phyloP scores from a whole-genome alignment of 441 rosid species.

The Melastoma candidum region DNA sequence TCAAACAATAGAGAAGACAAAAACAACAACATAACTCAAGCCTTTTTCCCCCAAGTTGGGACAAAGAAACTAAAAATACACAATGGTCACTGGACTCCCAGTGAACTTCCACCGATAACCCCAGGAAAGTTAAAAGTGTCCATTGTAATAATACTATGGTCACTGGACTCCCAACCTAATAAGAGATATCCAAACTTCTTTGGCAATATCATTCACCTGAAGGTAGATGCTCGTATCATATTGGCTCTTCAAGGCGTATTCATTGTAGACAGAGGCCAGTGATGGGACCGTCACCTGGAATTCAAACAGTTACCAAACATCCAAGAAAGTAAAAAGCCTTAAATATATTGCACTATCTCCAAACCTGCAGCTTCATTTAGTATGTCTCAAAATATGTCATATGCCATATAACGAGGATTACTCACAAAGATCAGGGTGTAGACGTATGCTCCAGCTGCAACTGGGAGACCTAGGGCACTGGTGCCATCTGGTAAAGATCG shows the following conservation, averaged over 20 bases:
- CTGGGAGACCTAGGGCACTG: constrained; percentile 60
- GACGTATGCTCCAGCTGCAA: constrained; percentile 78
- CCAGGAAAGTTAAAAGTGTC: no score
- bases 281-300: constrained; percentile 63
- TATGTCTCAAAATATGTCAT: neutral
- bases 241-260: constrained; percentile 93
- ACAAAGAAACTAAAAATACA: no score
- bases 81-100: no score
- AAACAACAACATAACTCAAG: no score
- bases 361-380: neutral
- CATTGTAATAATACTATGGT: neutral
- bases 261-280: constrained; percentile 93
- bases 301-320: no score
- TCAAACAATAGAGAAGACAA: no score
- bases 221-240: constrained; percentile 96
- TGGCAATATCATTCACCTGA: constrained; percentile 49
- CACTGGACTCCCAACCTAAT: neutral
- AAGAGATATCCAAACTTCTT: neutral
- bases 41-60: no score
- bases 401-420: constrained; percentile 11
- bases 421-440: constrained; percentile 91
- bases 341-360: neutral
- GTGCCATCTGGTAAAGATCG: constrained; percentile 69
- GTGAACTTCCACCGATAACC: no score
- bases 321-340: no score